phyloP scores from a whole-genome alignment of 306 rosid species.

The Begonia loranthoides region DNA sequence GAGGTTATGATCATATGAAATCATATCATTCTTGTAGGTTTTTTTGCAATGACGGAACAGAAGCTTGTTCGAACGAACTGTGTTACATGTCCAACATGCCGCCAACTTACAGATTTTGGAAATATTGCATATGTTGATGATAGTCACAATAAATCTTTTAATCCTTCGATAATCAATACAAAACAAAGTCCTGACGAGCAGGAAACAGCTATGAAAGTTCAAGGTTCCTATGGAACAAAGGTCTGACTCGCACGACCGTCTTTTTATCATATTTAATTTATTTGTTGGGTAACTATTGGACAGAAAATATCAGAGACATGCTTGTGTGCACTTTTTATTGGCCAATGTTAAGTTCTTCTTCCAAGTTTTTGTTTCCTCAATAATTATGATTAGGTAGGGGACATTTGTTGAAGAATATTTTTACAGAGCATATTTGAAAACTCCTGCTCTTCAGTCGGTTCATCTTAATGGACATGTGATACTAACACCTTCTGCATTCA shows the following conservation, averaged over 20 bases:
- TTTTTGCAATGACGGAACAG: conserved; percentile 72
- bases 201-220: conserved; percentile 50
- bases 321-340: too few species aligned
- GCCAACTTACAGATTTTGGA: conserved; percentile 73
- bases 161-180: conserved; percentile 26
- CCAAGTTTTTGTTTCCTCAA: not conserved
- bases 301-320: too few species aligned
- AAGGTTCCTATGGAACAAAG: conserved; percentile 96
- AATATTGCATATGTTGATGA: conserved; percentile 90
- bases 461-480: too few species aligned
- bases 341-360: conserved; percentile 1
- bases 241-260: conserved; percentile 16
- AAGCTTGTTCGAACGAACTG: conserved; percentile 41
- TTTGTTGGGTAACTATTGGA: too few species aligned
- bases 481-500: too few species aligned
- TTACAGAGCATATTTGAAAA: too few species aligned
- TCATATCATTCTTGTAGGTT: conserved; percentile 30
- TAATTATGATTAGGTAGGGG: too few species aligned
- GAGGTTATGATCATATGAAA: too few species aligned
- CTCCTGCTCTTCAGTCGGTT: too few species aligned
- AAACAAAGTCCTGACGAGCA: conserved; percentile 29
- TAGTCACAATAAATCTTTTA: conserved; percentile 31
- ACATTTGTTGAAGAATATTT: too few species aligned
- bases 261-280: not conserved
- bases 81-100: conserved; percentile 96